These are phyloP conservation scores for Cystofilobasidium bisporidii DNA, from an alignment of 768 basidiomycete genomes.

Conservation along the genomic window DNA sequence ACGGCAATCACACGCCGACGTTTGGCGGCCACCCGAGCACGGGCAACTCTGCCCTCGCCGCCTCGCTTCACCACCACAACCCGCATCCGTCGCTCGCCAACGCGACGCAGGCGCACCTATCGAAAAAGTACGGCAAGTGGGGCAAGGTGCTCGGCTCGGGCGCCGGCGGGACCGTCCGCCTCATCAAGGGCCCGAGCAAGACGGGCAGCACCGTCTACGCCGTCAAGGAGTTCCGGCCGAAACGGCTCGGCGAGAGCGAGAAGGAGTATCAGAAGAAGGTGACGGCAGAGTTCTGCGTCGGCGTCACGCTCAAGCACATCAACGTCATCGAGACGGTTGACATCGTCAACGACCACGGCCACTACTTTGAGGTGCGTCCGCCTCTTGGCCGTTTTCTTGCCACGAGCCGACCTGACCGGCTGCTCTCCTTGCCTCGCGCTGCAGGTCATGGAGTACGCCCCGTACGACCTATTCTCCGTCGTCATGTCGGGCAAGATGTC, in stretches of 20 bases:
- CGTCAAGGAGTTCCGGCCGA: conserved; percentile 93
- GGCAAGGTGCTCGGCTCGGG: conserved; percentile 89
- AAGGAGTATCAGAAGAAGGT: conserved; percentile 99
- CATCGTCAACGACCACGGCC: conserved; percentile 93
- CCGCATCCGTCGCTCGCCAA: conserved; percentile 36
- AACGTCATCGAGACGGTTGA: conserved; percentile 98
- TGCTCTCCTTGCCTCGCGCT: conserved; percentile 5
- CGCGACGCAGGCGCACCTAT: conserved; percentile 52
- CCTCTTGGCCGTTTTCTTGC: conserved; percentile 20
- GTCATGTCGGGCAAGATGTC: conserved; percentile 99
- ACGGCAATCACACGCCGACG: conserved; percentile 18
- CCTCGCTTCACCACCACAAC: conserved; percentile 38
- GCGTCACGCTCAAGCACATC: conserved; percentile 66
- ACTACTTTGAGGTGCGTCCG: conserved; percentile 87
- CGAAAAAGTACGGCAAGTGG: conserved; percentile 99
- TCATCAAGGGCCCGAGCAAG: conserved; percentile 80
- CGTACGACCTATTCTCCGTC: conserved; percentile 94
- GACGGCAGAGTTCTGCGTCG: conserved; percentile 97
- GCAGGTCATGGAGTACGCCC: conserved; percentile 99
- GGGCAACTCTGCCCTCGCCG: conserved; percentile 29
- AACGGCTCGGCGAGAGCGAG: conserved; percentile 75
- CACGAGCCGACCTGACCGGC: conserved; percentile 17
- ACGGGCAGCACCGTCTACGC: conserved; percentile 78
- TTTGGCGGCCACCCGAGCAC: conserved; percentile 14
- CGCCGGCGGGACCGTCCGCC: conserved; percentile 93